A percentile compares a stretch with the other conserved stretches of the same genome.
These are phyloP conservation scores for Limnanthes douglasii DNA, from an alignment of 345 rosid genomes.

Conservation along the genomic window DNA sequence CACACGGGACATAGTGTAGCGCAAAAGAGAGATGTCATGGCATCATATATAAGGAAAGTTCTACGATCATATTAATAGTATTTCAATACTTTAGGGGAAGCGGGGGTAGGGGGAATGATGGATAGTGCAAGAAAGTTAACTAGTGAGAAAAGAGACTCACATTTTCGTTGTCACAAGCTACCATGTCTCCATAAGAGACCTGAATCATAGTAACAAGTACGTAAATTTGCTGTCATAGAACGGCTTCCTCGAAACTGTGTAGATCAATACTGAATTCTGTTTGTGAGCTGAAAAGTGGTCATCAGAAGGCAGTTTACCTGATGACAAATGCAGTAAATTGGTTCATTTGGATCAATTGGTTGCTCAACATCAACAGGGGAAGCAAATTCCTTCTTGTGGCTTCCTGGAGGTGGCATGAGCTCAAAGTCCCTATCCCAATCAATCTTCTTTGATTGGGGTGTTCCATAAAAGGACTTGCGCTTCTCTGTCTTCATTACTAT, in stretches of 20 bases:
- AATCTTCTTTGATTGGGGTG: slow-evolving; percentile 71
- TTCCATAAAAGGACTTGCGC: slow-evolving; percentile 42
- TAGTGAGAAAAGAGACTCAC: slow-evolving; percentile 30
- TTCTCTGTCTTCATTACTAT: slow-evolving; percentile 69
- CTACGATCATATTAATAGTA: too few relatives aligned
- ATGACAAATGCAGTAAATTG: slow-evolving; percentile 95
- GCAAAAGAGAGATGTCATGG: too few relatives aligned
- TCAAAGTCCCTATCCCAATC: slow-evolving; percentile 90
- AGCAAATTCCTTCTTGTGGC: slow-evolving; percentile 54
- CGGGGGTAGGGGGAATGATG: too few relatives aligned
- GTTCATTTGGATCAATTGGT: slow-evolving; percentile 96
- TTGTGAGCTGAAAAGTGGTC: neutral
- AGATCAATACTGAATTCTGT: neutral
- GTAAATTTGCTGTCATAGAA: slow-evolving; percentile 2
- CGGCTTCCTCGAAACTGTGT: slow-evolving; percentile 1
- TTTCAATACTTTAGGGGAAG: too few relatives aligned
- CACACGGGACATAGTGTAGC: too few relatives aligned
- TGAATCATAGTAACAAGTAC: slow-evolving; percentile 14
- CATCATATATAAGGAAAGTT: too few relatives aligned
- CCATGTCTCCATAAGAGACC: slow-evolving; percentile 99
- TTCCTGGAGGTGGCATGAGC: slow-evolving; percentile 99
- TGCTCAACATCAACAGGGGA: slow-evolving; percentile 58
- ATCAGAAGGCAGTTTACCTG: slow-evolving; percentile 48
- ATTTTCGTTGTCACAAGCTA: slow-evolving; percentile 95
- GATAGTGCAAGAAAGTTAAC: neutral